A percentile compares a stretch with the other conserved stretches of the same genome.
Evolutionary conservation across 768 basidiomycete species (phyloP).

Genomic region (Lentinula sp.): DNA sequence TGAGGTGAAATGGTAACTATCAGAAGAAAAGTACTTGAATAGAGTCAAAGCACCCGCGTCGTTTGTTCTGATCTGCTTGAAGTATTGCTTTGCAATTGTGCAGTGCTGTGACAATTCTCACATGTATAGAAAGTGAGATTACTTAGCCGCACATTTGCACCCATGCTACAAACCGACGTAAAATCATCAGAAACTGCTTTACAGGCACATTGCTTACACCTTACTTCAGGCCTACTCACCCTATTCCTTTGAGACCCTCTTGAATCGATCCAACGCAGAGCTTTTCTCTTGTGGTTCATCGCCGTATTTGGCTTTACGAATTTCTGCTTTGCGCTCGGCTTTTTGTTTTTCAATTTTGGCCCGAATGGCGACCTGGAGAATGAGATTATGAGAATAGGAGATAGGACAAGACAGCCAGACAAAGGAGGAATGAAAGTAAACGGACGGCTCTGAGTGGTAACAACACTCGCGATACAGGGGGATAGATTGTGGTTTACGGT

Average conservation of each 20-base stretch:
- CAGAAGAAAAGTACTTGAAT: no score
- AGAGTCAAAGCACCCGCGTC: no score
- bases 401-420: neutral
- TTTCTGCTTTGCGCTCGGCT: constrained; percentile 20
- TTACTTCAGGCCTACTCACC: neutral
- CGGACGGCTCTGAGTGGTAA: neutral
- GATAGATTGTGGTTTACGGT: neutral
- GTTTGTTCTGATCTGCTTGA: no score
- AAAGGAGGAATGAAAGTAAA: neutral
- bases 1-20: no score
- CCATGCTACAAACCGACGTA: no score
- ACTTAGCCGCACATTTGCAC: no score
- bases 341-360: constrained; percentile 39
- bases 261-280: constrained; percentile 30
- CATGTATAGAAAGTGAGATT: no score
- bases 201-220: no score
- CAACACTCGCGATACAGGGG: neutral
- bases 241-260: constrained; percentile 5
- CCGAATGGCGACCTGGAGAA: constrained; percentile 37
- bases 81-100: no score
- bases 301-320: constrained; percentile 19
- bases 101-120: no score
- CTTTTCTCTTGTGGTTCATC: constrained; percentile 16
- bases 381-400: neutral
- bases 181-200: no score